Base-by-base conservation (phyloP, 1,284 basidiomycete genomes). In the Malassezia slooffiae region DNA sequence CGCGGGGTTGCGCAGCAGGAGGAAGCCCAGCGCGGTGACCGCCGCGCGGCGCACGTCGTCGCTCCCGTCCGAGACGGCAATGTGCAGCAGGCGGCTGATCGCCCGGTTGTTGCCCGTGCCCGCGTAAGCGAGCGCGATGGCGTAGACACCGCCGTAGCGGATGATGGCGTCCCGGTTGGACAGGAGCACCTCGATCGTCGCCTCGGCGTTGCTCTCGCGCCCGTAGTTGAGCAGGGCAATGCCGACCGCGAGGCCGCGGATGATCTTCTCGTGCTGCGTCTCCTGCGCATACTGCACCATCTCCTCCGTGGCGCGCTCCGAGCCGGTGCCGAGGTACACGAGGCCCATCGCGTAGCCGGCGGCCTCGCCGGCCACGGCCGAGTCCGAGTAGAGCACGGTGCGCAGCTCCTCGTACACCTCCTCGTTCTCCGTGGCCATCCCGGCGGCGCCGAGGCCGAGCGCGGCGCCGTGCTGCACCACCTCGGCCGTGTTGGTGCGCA, bases 251-350 rank as follows among this genome's bases (percentile, higher is more conserved):
- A 69, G 56, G 44, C 67, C 67, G 27, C 67, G 64, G 36, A 67
- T 67, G 55, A 69, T 69, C 54, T 69, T 69, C 33, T 69, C 65
- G 51, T 69, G 67, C 55, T 65, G 62, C 31, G 67, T 69, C 47
- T 69, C 67, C 47, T 67, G 67, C 1, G 67, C 67, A 41, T 69
- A 69, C 54, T 67, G 62, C 12, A 69, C 54, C 67, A 69, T 69
- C 54, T 69, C 67, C 34, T 67, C 65, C 17, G 65, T 60, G 3
- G 64, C 65, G n/a, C 53, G 48, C 37, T 57, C 54, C 5, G 57
- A 60, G 11, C 51, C 67, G 11, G 67, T 69, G 28, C 65, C 67
- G 17, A 69, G 59, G 57, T 67, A 65, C 43, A 69, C 63, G 15
- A 69, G 55, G 34, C 67, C 67, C 67, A 69, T 69, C 20, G 62